A percentile compares a stretch with the other conserved stretches of the same genome.
Conservation (phyloP, 176 grass and related monocot species). For the Carex pumila region DNA sequence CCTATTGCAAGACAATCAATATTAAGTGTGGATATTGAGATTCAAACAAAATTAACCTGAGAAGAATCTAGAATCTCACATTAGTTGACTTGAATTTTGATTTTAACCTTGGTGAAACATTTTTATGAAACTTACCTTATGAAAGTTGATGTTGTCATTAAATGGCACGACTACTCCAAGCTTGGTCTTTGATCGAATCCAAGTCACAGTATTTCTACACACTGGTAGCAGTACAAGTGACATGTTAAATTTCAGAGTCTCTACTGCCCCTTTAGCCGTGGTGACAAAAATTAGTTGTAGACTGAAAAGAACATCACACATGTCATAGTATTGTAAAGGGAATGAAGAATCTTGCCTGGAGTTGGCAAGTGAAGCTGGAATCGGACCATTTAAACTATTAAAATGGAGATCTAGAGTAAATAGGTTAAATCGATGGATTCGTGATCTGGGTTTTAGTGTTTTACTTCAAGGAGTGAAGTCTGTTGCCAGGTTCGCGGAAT, state of each 20-base stretch:
- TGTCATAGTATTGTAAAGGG: too few relatives aligned
- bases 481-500: too few relatives aligned
- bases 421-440: too few relatives aligned
- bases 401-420: too few relatives aligned
- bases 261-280: constrained; percentile 66
- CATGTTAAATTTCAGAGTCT: constrained; percentile 91
- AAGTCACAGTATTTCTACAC: constrained; percentile 75
- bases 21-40: background rate
- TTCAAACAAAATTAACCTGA: background rate
- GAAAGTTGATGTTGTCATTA: constrained; percentile 91
- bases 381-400: too few relatives aligned
- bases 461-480: too few relatives aligned
- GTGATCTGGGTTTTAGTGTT: too few relatives aligned
- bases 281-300: too few relatives aligned
- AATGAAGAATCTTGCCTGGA: too few relatives aligned
- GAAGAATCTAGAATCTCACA: background rate
- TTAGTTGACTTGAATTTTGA: background rate
- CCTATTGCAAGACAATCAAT: constrained; percentile 29
- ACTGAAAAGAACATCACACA: too few relatives aligned
- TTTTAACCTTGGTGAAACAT: background rate
- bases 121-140: constrained; percentile 45
- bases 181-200: constrained; percentile 74
- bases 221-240: constrained; percentile 68
- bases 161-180: constrained; percentile 63
- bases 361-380: too few relatives aligned